Evolutionary conservation across 257 asterid genomes (phyloP).

Genomic region (Forsythia suspensa): DNA sequence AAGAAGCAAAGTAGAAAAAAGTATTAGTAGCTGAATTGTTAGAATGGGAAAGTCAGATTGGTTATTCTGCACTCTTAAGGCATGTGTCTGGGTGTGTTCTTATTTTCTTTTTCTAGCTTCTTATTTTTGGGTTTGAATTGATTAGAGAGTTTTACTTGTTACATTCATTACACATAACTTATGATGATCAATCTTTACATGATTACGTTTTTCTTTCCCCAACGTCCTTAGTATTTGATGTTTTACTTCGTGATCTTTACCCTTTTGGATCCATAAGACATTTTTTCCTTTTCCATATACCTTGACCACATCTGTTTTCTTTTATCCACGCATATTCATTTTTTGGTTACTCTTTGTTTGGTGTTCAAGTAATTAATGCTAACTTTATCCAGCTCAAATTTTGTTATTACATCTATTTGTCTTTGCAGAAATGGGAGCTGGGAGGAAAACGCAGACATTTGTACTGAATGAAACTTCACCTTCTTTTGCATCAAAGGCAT

Average conservation of each 20-base stretch:
- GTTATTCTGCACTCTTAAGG: background rate
- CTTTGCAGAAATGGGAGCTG: slow-evolving; percentile 49
- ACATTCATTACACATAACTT: background rate
- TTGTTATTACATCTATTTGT: slow-evolving; percentile 7
- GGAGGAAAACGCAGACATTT: slow-evolving; percentile 30
- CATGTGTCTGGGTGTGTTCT: background rate
- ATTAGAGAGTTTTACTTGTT: background rate
- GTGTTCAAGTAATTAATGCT: background rate
- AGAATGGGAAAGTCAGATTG: background rate
- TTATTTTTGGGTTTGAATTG: background rate
- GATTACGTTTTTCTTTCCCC: background rate
- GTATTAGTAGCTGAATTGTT: background rate
- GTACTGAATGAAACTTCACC: slow-evolving; percentile 25
- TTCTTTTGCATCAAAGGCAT: slow-evolving; percentile 11
- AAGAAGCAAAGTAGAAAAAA: background rate
- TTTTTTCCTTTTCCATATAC: background rate
- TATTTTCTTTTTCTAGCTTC: background rate
- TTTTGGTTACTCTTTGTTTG: background rate
- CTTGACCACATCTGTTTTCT: no score
- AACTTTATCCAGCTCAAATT: background rate
- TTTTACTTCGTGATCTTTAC: background rate
- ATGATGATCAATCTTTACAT: background rate
- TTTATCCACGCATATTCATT: background rate
- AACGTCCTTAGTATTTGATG: no score
- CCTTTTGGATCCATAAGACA: background rate